A percentile compares a stretch with the other conserved stretches of the same genome.
phyloP scores from a whole-genome alignment of 495 filamentous ascomycete genomes.

The Cairneyella variabilis region DNA sequence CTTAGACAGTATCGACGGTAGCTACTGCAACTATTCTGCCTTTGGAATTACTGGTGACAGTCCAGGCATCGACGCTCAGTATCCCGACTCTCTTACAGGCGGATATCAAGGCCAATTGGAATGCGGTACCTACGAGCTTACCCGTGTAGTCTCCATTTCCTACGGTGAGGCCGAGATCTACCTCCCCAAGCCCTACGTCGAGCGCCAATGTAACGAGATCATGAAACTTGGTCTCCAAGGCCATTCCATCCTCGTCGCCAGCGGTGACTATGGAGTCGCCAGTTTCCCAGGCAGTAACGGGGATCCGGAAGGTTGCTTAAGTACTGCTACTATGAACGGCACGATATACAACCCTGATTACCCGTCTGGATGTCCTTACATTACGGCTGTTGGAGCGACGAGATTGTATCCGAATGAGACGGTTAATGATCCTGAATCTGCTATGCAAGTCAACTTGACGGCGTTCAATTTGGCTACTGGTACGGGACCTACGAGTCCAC shows the following conservation, averaged over 20 bases:
- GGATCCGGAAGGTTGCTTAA: slow-evolving; percentile 1
- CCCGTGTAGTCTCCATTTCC: slow-evolving; percentile 58
- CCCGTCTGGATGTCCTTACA: slow-evolving; percentile 42
- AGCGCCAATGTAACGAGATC: slow-evolving; percentile 22
- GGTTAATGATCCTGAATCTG: slow-evolving; percentile 32
- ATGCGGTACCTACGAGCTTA: slow-evolving; percentile 57
- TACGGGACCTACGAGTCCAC: too few species aligned
- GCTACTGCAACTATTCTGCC: slow-evolving; percentile 33
- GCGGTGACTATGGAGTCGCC: slow-evolving; percentile 40
- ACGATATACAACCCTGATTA: slow-evolving; percentile 32
- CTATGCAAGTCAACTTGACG: slow-evolving; percentile 17
- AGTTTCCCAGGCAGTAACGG: slow-evolving; percentile 11
- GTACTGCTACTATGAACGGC: too few species aligned
- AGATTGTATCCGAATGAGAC: slow-evolving; percentile 28
- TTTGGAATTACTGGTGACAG: slow-evolving; percentile 35
- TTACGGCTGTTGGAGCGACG: slow-evolving; percentile 42
- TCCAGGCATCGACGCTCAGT: slow-evolving; percentile 30
- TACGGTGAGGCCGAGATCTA: slow-evolving; percentile 53
- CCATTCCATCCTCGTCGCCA: slow-evolving; percentile 34
- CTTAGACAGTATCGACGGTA: slow-evolving; percentile 18
- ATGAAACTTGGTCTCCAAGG: slow-evolving; percentile 42
- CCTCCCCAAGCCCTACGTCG: slow-evolving; percentile 44
- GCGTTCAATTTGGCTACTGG: too few species aligned
- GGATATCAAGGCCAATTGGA: slow-evolving; percentile 56
- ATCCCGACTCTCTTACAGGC: slow-evolving; percentile 45